phyloP scores from a whole-genome alignment of 345 rosid genomes.

The Lepidium aucheri region DNA sequence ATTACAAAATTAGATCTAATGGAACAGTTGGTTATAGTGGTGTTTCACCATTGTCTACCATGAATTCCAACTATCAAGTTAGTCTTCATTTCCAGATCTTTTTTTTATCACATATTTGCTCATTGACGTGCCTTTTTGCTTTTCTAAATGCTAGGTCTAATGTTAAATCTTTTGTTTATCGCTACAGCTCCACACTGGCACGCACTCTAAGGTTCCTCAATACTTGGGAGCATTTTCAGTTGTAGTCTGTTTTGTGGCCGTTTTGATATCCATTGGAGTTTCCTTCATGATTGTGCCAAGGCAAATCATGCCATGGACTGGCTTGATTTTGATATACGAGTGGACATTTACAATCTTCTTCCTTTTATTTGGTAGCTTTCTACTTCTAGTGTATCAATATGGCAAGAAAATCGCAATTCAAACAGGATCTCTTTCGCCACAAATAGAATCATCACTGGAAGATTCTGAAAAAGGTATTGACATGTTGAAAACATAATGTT shows the following conservation, averaged over 20 bases:
- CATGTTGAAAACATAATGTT: not conserved
- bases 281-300: conserved; percentile 63
- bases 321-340: conserved; percentile 72
- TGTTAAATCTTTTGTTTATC: not conserved
- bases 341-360: conserved; percentile 74
- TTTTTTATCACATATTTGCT: not conserved
- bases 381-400: conserved; percentile 47
- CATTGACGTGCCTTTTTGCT: not conserved
- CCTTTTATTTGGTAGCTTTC: conserved; percentile 57
- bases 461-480: conserved; percentile 72
- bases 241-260: conserved; percentile 41
- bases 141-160: not conserved
- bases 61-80: conserved; percentile 47
- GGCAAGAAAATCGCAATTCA: conserved; percentile 55
- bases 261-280: conserved; percentile 47
- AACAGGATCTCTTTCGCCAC: conserved; percentile 35
- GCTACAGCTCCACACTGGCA: conserved; percentile 40
- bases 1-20: conserved; percentile 44
- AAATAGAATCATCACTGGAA: conserved; percentile 34
- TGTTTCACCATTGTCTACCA: conserved; percentile 45
- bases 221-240: conserved; percentile 63
- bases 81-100: conserved; percentile 12
- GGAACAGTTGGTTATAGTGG: conserved; percentile 53
- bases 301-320: conserved; percentile 92
- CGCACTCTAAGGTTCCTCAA: conserved; percentile 51